Base-by-base conservation (phyloP, 192 early-diverging fungal genomes). In the Chytriomyces confervae region DNA sequence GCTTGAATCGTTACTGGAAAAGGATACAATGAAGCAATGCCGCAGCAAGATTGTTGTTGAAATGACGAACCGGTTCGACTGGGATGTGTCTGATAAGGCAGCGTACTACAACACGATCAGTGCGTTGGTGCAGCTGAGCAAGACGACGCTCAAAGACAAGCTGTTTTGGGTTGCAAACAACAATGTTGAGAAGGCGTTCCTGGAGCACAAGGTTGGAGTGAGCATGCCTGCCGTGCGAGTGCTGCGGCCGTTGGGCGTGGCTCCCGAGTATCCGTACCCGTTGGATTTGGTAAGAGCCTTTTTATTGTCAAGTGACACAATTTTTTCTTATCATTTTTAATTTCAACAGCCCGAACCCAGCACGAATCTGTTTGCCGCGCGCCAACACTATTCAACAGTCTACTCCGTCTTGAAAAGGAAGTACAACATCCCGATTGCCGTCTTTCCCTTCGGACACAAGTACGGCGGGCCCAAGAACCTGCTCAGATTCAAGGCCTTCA, bases 31-130 rank as follows among this genome's bases (percentile, higher is more conserved):
- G 72, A 61, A 63, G 61, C 72, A 49, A 49, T 74, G 72, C 45
- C 60, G 72, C 8, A n/a, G 46, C 13, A 74, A 74, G 43, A n/a
- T 74, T 27, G 72, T 74, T 43, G 72, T 74, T 2, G 72, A 74
- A 46, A 74, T 74, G 72, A 74, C 72, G 44, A 74, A 74, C 44
- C 72, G 72, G 2, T 74, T 74, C 27, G 72, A 74, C 62, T 77
- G 75, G 75, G 65, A 51, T 47, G 16, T 63, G 13, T 13, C n/a
- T 13, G 53, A 57, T 20, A 57, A 57, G 53, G 53, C 16, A 20
- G 53, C 53, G 53, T 57, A 57, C 5, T 57, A 57, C 53, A 57
- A 57, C 53, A 57, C 53, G 3, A 57, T 57, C 53, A 57, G 53
- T 57, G 53, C 13, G 53, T 2, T 57, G 13, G 53, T 57, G 53